A percentile compares a stretch with the other conserved stretches of the same genome.
phyloP scores from a whole-genome alignment of 768 basidiomycete species.

The Dioszegia hungarica region DNA sequence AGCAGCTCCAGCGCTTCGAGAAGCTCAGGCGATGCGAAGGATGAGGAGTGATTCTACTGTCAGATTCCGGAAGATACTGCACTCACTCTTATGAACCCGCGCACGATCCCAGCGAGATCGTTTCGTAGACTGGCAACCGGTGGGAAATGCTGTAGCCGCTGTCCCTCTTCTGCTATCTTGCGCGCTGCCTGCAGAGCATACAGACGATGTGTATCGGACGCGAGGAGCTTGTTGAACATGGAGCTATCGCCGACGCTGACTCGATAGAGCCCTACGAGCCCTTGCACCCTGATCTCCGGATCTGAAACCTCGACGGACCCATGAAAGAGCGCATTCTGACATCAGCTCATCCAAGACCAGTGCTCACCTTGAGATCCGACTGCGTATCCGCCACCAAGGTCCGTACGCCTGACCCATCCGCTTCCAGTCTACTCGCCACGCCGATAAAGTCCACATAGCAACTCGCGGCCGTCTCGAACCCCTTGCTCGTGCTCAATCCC shows the following conservation, averaged over 20 bases:
- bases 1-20: slow-evolving; percentile 25
- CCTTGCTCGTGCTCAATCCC: slow-evolving; percentile 57
- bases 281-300: slow-evolving; percentile 69
- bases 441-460: slow-evolving; percentile 74
- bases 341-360: not conserved
- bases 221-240: slow-evolving; percentile 60
- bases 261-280: slow-evolving; percentile 66
- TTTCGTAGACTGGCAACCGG: slow-evolving; percentile 2
- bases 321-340: slow-evolving; percentile 51
- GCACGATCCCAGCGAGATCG: slow-evolving; percentile 8
- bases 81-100: slow-evolving; percentile 29
- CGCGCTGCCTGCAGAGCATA: slow-evolving; percentile 70
- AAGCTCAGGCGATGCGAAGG: not conserved
- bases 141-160: slow-evolving; percentile 30
- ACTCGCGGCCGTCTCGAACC: slow-evolving; percentile 63
- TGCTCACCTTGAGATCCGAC: slow-evolving; percentile 69
- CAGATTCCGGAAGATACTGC: too few relatives aligned
- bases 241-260: slow-evolving; percentile 61
- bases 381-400: slow-evolving; percentile 67
- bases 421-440: slow-evolving; percentile 58
- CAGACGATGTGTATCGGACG: slow-evolving; percentile 63
- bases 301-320: slow-evolving; percentile 62
- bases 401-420: slow-evolving; percentile 57
- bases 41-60: not conserved
- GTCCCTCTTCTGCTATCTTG: slow-evolving; percentile 60